Evolutionary conservation across 179 eudicot species (phyloP).

Genomic region (Pouteria campechiana): DNA sequence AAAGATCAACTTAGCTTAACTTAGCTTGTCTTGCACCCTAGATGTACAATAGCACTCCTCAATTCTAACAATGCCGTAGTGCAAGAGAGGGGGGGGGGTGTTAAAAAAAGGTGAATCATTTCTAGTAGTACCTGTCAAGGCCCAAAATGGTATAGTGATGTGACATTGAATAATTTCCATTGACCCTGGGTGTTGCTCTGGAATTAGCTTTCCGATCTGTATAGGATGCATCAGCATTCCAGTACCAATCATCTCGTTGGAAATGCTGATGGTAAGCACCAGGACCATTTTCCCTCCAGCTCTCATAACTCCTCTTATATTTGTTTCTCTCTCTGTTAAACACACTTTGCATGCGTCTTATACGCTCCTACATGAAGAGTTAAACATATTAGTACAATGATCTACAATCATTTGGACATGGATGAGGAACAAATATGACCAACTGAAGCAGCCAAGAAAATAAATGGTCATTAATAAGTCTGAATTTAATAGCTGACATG

Average conservation of each 20-base stretch:
- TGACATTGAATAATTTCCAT: conserved; percentile 45
- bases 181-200: conserved; percentile 53
- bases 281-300: conserved; percentile 71
- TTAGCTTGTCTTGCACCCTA: too few relatives aligned
- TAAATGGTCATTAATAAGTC: not conserved
- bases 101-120: too few relatives aligned
- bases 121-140: conserved; percentile 90
- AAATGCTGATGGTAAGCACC: conserved; percentile 66
- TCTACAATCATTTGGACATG: not conserved
- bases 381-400: not conserved
- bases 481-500: too few relatives aligned
- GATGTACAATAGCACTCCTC: too few relatives aligned
- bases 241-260: conserved; percentile 95
- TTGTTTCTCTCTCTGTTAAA: conserved; percentile 85
- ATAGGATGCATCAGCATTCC: conserved; percentile 67
- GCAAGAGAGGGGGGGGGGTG: too few relatives aligned
- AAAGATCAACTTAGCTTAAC: too few relatives aligned
- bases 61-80: too few relatives aligned
- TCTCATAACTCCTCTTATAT: conserved; percentile 58
- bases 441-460: not conserved
- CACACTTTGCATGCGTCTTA: conserved; percentile 91
- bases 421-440: not conserved
- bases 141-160: conserved; percentile 92
- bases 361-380: conserved; percentile 63
- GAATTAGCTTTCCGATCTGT: conserved; percentile 33